These are phyloP conservation scores for Pisolithus microcarpus DNA, from an alignment of 768 basidiomycete species.

Conservation along the genomic window DNA sequence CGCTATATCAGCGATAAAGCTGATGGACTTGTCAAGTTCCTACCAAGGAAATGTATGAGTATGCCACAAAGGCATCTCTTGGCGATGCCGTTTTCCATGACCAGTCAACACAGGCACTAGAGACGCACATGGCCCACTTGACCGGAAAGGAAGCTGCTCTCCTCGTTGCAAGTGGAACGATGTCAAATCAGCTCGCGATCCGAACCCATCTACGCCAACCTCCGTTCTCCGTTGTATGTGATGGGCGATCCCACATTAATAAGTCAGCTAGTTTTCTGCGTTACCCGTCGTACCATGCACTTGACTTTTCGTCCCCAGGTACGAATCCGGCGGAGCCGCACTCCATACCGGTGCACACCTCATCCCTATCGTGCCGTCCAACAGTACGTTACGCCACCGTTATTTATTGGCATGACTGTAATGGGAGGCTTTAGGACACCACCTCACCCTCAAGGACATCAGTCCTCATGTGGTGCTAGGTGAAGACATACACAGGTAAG, in stretches of 20 bases:
- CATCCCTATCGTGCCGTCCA: constrained; percentile 14
- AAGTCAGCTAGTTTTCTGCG: constrained; percentile 33
- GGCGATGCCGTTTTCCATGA: constrained; percentile 80
- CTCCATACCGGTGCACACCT: constrained; percentile 67
- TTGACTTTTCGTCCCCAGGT: constrained; percentile 32
- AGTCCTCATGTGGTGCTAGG: constrained; percentile 56
- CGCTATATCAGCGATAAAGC: neutral
- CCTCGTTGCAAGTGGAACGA: constrained; percentile 86
- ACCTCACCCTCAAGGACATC: constrained; percentile 76
- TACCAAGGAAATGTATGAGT: constrained; percentile 70
- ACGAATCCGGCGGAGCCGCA: constrained; percentile 88
- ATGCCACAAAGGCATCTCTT: constrained; percentile 61
- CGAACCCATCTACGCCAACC: constrained; percentile 87
- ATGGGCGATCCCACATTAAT: constrained; percentile 78
- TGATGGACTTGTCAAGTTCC: constrained; percentile 40
- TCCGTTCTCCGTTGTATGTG: constrained; percentile 80
- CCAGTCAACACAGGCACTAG: constrained; percentile 51
- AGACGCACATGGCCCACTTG: constrained; percentile 64
- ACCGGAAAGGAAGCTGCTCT: constrained; percentile 89
- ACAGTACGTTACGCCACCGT: constrained; percentile 13
- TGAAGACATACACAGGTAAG: constrained; percentile 59
- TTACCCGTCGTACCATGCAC: neutral
- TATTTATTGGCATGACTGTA: neutral
- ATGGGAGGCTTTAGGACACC: constrained; percentile 43
- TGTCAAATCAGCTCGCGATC: constrained; percentile 85